A percentile compares a stretch with the other conserved stretches of the same genome.
phyloP scores from a whole-genome alignment of 805 yeast species.

The Phaffomyces antillensis region DNA sequence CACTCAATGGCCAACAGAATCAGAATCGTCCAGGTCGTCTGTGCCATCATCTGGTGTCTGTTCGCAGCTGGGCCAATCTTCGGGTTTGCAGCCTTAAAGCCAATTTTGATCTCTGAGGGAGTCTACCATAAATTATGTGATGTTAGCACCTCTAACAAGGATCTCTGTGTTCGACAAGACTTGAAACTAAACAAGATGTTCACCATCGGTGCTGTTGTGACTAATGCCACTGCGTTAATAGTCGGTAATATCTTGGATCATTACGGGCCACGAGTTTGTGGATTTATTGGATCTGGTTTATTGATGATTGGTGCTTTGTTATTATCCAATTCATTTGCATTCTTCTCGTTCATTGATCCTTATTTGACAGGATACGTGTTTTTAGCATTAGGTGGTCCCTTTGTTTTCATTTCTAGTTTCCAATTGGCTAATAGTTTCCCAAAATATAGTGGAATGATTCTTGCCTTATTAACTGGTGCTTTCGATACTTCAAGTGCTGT shows the following conservation, averaged over 20 bases:
- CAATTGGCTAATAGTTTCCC: slow-evolving; percentile 88
- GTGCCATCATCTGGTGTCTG: slow-evolving; percentile 83
- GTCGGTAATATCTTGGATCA: slow-evolving; percentile 77
- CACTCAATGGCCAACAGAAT: not conserved
- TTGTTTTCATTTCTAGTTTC: slow-evolving; percentile 83
- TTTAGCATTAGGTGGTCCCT: slow-evolving; percentile 89
- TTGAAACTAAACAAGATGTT: slow-evolving; percentile 74
- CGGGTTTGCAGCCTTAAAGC: slow-evolving; percentile 94
- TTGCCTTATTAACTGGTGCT: slow-evolving; percentile 87
- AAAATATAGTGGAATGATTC: slow-evolving; percentile 66
- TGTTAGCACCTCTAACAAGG: slow-evolving; percentile 8
- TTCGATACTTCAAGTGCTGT: slow-evolving; percentile 91
- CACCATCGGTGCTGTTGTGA: slow-evolving; percentile 78
- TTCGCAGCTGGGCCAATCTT: slow-evolving; percentile 90
- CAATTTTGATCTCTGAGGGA: slow-evolving; percentile 69
- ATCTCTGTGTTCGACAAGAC: slow-evolving; percentile 70
- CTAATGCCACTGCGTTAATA: slow-evolving; percentile 74
- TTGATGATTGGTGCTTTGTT: slow-evolving; percentile 48
- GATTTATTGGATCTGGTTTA: slow-evolving; percentile 61
- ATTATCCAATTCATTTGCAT: slow-evolving; percentile 34
- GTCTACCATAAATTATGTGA: slow-evolving; percentile 62
- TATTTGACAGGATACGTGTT: slow-evolving; percentile 68
- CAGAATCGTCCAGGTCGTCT: slow-evolving; percentile 41
- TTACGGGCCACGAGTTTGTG: slow-evolving; percentile 76
- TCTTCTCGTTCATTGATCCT: slow-evolving; percentile 40